These are phyloP conservation scores for Ettlia oleoabundans DNA, from an alignment of 139 green algal genomes.

Conservation along the genomic window DNA sequence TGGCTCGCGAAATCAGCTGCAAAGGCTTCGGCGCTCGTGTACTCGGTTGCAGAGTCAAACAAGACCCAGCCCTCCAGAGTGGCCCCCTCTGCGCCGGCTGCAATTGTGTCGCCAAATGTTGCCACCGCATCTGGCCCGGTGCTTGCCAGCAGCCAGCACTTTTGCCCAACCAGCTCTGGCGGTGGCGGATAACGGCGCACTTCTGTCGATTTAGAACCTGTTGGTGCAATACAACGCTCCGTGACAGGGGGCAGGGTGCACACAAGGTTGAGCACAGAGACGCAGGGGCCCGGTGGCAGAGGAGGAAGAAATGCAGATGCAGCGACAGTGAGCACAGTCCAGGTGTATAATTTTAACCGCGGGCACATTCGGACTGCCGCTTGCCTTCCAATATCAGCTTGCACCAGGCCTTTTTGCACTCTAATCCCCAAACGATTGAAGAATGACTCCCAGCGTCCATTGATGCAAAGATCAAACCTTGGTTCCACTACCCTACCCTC, in stretches of 20 bases:
- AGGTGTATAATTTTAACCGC: not conserved
- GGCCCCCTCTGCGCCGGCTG: not conserved
- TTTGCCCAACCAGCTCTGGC: not conserved
- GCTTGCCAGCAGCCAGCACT: not conserved
- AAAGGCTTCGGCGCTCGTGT: not conserved
- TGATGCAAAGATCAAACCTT: no score
- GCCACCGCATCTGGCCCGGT: not conserved
- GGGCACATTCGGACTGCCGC: not conserved
- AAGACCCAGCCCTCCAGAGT: conserved; percentile 15
- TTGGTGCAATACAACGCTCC: no score
- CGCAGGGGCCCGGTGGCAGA: no score
- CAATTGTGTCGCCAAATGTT: conserved; percentile 7
- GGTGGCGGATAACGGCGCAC: conserved; percentile 1
- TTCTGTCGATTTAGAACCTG: conserved; percentile 9
- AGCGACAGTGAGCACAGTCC: not conserved
- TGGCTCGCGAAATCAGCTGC: not conserved
- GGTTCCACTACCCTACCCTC: no score
- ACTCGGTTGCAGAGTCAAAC: conserved; percentile 18
- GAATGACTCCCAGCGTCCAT: no score
- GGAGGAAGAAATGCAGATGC: no score
- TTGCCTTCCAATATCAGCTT: not conserved
- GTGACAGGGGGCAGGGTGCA: not conserved
- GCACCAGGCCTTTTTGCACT: not conserved
- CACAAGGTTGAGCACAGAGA: not conserved
- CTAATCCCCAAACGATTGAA: not conserved